Percentiles rank a stretch among this genome's conserved stretches.
These are phyloP conservation scores for Sesbania bispinosa DNA, from an alignment of 306 rosid genomes.

Conservation along the genomic window DNA sequence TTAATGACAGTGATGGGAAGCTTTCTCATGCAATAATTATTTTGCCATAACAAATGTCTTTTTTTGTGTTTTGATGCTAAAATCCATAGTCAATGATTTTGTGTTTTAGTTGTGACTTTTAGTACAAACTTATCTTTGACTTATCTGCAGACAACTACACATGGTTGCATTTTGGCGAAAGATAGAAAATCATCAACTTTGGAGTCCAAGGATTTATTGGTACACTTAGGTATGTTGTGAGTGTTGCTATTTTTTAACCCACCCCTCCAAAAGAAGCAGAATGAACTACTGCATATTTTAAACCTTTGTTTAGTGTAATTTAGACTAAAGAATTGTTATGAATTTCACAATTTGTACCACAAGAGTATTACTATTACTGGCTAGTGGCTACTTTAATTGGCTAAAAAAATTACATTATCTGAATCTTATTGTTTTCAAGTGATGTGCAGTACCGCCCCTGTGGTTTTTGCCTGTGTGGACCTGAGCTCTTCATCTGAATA, in stretches of 20 bases:
- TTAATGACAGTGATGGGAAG: not conserved
- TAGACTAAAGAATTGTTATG: not conserved
- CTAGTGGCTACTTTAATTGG: conserved; percentile 16
- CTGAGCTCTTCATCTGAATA: not conserved
- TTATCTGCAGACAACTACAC: conserved; percentile 63
- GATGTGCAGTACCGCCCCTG: not conserved
- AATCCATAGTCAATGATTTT: not conserved
- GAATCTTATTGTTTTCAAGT: not conserved
- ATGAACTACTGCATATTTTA: conserved; percentile 6
- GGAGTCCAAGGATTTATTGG: conserved; percentile 90
- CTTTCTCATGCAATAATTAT: not conserved
- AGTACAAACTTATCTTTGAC: conserved; percentile 13
- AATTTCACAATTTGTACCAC: not conserved
- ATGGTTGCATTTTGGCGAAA: conserved; percentile 86
- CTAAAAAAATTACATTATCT: not conserved
- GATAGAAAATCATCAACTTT: conserved; percentile 89
- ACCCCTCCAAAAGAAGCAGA: not conserved
- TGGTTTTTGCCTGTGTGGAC: conserved; percentile 1
- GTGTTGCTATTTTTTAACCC: conserved; percentile 9
- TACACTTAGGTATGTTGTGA: conserved; percentile 77
- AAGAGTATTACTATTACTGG: conserved; percentile 10
- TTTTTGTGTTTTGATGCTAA: conserved; percentile 14
- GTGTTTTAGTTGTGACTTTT: conserved; percentile 19
- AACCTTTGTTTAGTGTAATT: not conserved
- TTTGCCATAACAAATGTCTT: not conserved